Evolutionary conservation across 208 protist genomes (phyloP), one percentile per base, ranked within the genome.

Genomic region (Leishmania guyanensis): DNA sequence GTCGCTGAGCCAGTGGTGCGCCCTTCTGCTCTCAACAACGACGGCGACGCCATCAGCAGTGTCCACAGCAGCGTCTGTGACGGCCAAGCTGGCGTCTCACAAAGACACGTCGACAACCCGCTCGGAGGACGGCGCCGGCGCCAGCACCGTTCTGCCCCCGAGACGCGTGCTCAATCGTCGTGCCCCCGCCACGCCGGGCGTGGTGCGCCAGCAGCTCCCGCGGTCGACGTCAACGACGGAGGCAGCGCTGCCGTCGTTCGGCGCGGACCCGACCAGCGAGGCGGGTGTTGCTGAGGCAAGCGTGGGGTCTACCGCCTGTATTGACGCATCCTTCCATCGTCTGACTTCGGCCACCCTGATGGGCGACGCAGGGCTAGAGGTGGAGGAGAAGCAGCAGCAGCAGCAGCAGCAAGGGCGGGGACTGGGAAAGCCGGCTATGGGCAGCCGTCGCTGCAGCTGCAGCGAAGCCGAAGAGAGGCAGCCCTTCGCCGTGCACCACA

Each of bases 1-100:
- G 74, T 93, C 90, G 20, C 80, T 93, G 16, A 88, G 90, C 74
- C 90, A 93, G 73, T 90, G 89, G 82, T 90, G 84, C 69, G 88
- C 90, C 5, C 75, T 93, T 39, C 54, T 93, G 22, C 79, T 93
- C 10, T 80, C 88, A 1, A 91, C 75, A 29, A 65, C 75, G 56
- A 48, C 72, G 17, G 72, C 72, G 33, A 58, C 72, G n/a, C 16
- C 72, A 58, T 51, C 70, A 29, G n/a, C 70, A 22, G 9, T 43
- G 48, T 51, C 6, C 14, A 5, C 48, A 9, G 1, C 70, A 56
- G 16, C 43, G 10, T n/a, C 70, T 58, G 33, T 56, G 16, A 77
- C 54, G n/a, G 72, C 26, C 33, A 33, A 46, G 12, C 29, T 16
- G 14, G 3, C 53, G 20, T 14, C 26, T 8, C 51, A 48, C 51